Evolutionary conservation across 257 asterid species (phyloP), one percentile per base, ranked within the genome.

Genomic region (Scutellaria barbata): DNA sequence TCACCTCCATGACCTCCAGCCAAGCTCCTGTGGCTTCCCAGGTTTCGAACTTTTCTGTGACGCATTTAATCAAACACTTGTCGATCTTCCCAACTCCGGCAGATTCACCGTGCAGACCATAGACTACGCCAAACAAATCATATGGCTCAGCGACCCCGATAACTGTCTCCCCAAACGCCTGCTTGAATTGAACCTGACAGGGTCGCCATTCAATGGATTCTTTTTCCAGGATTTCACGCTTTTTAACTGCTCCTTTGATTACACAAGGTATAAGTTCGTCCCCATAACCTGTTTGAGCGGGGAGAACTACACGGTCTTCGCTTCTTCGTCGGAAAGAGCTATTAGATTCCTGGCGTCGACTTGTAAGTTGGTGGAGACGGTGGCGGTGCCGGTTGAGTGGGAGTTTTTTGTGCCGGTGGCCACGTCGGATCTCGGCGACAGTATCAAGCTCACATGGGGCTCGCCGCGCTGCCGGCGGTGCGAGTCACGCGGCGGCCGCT

Each of bases 381-480:
- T 88, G 71, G 62, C 84, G 18, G 95, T 84, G 52, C 91, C 95
- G 3, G 88, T 85, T 22, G 72, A 52, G 73, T 69, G 83, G 95
- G 68, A 73, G 2, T 84, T 43, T 70, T 20, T 20, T 5, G 83
- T 77, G 65, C 80, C 81, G 22, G 76, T 77, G 12, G 43, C 52
- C 70, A 80, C 88, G 5, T 79, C 89, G 8, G 86, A 73, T 73
- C 95, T 88, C 30, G 66, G 80, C 41, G 83, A 35, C 16, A 81
- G 75, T 61, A 79, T 85, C 13, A 71, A 71, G 63, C 74, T 88
- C 10, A 52, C 55, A 0, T 88, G 95, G 95, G 50, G 30, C 1
- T 33, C 43, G 60, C 89, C 91, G 18, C 61, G 25, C 17, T 88
- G 95, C 81, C 61, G 80, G 30, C 70, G 69, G 69, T 85, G 95